These are phyloP conservation scores for Cyclotella atomus DNA, from an alignment of 108 stramenopile species.

Conservation along the genomic window DNA sequence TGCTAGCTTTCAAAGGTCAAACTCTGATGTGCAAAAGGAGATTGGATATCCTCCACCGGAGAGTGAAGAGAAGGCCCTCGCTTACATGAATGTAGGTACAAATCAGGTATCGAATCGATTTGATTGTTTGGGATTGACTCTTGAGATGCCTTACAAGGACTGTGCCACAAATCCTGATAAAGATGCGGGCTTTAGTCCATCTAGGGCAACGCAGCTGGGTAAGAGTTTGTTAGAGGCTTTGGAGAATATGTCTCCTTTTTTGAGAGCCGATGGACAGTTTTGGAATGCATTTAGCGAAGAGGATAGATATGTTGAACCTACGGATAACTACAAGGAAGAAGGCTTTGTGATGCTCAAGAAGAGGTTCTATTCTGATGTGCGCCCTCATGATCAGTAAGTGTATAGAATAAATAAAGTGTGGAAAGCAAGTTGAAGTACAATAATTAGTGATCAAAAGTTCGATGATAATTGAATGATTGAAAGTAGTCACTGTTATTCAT, in stretches of 20 bases:
- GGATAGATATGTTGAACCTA: conserved; percentile 73
- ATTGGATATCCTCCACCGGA: conserved; percentile 76
- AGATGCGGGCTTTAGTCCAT: conserved; percentile 68
- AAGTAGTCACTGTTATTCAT: too few species aligned
- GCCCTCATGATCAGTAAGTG: conserved; percentile 27
- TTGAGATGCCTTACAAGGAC: conserved; percentile 94
- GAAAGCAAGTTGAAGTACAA: too few species aligned
- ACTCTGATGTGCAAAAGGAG: conserved; percentile 77
- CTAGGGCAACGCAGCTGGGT: conserved; percentile 67
- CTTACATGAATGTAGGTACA: conserved; percentile 73
- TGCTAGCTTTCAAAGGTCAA: conserved; percentile 67
- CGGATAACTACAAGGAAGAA: conserved; percentile 55
- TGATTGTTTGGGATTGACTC: conserved; percentile 82
- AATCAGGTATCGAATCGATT: conserved; percentile 84
- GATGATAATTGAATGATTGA: too few species aligned
- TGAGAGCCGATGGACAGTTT: conserved; percentile 75
- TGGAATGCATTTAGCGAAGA: conserved; percentile 63
- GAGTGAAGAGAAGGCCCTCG: conserved; percentile 51
- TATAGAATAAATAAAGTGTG: too few species aligned
- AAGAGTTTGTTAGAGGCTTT: conserved; percentile 69
- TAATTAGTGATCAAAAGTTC: too few species aligned
- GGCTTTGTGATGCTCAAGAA: conserved; percentile 53
- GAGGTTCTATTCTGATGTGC: conserved; percentile 49
- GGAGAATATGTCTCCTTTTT: conserved; percentile 69
- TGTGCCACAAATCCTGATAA: conserved; percentile 71